A percentile compares a stretch with the other conserved stretches of the same genome.
These are phyloP conservation scores for Madurella mycetomatis DNA, from an alignment of 2,329 filamentous ascomycete species.

Conservation along the genomic window DNA sequence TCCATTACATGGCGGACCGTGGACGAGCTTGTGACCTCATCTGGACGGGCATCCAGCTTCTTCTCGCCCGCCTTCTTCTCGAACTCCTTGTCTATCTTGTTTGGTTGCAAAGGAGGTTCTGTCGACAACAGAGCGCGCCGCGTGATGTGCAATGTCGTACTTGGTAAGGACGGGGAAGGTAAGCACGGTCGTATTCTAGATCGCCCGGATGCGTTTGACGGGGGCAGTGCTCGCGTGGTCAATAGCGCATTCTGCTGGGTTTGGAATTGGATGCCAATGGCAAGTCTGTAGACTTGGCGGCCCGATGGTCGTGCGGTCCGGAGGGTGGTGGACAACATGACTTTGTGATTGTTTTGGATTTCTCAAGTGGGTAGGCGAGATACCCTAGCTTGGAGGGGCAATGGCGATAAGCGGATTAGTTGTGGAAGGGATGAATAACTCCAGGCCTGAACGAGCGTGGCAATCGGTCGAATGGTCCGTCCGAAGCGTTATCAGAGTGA, in stretches of 20 bases:
- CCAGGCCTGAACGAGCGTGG: too few relatives aligned
- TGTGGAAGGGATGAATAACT: too few relatives aligned
- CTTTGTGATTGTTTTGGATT: background rate
- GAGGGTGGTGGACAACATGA: constrained; percentile 17
- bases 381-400: too few relatives aligned
- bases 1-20: constrained; percentile 48
- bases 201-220: background rate
- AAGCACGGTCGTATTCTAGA: background rate
- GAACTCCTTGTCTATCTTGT: constrained; percentile 47
- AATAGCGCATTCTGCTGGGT: background rate
- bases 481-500: too few relatives aligned
- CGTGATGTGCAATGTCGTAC: background rate
- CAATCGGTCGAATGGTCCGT: too few relatives aligned
- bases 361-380: too few relatives aligned
- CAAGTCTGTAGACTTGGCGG: constrained; percentile 6
- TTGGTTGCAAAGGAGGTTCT: constrained; percentile 29
- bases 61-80: constrained; percentile 52
- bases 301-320: constrained; percentile 20
- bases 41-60: constrained; percentile 56
- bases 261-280: background rate
- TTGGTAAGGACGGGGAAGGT: background rate
- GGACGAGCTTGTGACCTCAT: constrained; percentile 57
- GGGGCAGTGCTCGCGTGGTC: background rate
- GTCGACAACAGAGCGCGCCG: constrained; percentile 21
- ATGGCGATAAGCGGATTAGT: too few relatives aligned